phyloP scores from a whole-genome alignment of 192 early-diverging fungal species.

The Paraglomus brasilianum region DNA sequence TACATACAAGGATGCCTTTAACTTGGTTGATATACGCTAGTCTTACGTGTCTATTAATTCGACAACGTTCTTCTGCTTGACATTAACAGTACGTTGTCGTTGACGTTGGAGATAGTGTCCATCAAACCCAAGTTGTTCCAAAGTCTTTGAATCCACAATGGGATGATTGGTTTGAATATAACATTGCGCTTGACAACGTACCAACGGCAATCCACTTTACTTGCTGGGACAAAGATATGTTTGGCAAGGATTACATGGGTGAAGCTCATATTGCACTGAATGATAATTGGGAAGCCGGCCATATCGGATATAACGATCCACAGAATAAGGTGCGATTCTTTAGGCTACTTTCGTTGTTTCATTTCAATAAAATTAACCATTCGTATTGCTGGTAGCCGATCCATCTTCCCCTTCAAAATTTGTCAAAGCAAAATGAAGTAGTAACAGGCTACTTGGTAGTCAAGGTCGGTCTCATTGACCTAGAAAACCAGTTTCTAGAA shows the following conservation, averaged over 20 bases:
- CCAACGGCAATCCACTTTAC: slow-evolving; percentile 44
- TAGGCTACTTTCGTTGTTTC: slow-evolving; percentile 7
- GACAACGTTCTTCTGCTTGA: too few species aligned
- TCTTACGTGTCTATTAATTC: too few species aligned
- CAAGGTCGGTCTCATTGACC: slow-evolving; percentile 27
- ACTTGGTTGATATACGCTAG: too few species aligned
- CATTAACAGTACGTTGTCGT: slow-evolving; percentile 46
- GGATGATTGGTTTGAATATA: slow-evolving; percentile 60
- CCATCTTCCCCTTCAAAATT: slow-evolving; percentile 33
- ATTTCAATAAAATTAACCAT: slow-evolving; percentile 9
- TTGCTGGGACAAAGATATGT: slow-evolving; percentile 72
- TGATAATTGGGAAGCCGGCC: slow-evolving; percentile 46
- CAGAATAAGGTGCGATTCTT: slow-evolving; percentile 45
- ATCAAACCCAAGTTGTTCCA: slow-evolving; percentile 56
- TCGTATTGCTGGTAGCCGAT: slow-evolving; percentile 29
- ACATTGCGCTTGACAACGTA: slow-evolving; percentile 39
- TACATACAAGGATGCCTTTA: too few species aligned
- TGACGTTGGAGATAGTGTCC: slow-evolving; percentile 54
- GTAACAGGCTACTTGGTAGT: slow-evolving; percentile 26
- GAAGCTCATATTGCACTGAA: slow-evolving; percentile 55
- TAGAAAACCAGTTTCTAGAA: slow-evolving; percentile 21
- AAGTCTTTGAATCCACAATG: slow-evolving; percentile 70
- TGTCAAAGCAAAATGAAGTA: slow-evolving; percentile 9
- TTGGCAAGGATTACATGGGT: slow-evolving; percentile 68
- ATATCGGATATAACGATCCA: slow-evolving; percentile 51